These are phyloP conservation scores for Pythium utonaiense DNA, from an alignment of 352 stramenopile species.

Conservation along the genomic window DNA sequence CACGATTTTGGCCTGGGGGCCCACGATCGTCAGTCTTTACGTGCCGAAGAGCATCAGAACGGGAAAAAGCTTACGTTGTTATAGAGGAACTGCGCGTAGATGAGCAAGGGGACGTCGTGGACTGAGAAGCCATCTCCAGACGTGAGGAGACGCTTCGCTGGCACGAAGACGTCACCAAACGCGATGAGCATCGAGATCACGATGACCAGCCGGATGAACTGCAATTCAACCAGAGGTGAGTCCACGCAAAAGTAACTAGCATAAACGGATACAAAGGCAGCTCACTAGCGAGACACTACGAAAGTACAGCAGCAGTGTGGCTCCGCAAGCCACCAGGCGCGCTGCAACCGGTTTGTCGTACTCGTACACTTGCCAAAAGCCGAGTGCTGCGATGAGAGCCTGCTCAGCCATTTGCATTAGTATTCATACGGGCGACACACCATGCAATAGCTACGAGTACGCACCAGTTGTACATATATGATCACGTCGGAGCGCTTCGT, in stretches of 20 bases:
- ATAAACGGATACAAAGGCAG: neutral
- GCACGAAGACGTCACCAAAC: slow-evolving; percentile 56
- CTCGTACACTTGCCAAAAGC: slow-evolving; percentile 30
- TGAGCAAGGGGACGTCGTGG: slow-evolving; percentile 5
- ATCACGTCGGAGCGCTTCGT: slow-evolving; percentile 35
- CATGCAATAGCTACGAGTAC: neutral
- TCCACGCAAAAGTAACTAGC: neutral
- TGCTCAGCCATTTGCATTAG: slow-evolving; percentile 7
- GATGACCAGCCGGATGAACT: slow-evolving; percentile 61
- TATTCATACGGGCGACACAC: neutral
- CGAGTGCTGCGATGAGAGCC: slow-evolving; percentile 34
- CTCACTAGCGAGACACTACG: slow-evolving; percentile 53
- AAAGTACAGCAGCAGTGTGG: slow-evolving; percentile 50
- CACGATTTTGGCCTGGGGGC: slow-evolving; percentile 15
- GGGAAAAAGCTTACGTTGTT: slow-evolving; percentile 15
- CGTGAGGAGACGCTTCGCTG: slow-evolving; percentile 25
- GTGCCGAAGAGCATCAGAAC: neutral
- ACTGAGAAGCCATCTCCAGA: slow-evolving; percentile 1
- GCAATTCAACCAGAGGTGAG: no score
- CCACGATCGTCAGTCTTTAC: neutral
- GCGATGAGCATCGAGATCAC: slow-evolving; percentile 49
- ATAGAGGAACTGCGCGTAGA: slow-evolving; percentile 17
- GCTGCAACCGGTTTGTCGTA: slow-evolving; percentile 56
- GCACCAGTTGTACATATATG: slow-evolving; percentile 51
- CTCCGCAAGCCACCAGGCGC: slow-evolving; percentile 32